These are phyloP conservation scores for Cladobotryum protrusum DNA, from an alignment of 2,329 filamentous ascomycete genomes.

Conservation along the genomic window DNA sequence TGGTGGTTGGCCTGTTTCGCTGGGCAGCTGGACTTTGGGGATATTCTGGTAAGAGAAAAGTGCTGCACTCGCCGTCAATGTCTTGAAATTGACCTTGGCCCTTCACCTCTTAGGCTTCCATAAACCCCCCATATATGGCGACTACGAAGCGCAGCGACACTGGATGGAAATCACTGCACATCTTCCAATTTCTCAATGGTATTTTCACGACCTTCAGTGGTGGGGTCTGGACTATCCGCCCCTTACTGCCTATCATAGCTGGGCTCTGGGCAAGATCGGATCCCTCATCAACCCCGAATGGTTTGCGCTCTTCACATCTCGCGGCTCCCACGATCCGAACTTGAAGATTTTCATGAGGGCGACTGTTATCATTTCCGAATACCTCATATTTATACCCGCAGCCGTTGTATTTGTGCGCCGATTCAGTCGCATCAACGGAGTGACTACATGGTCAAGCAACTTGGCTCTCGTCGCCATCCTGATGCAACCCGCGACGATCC, in stretches of 20 bases:
- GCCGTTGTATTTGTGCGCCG: slow-evolving; percentile 78
- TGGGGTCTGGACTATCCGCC: slow-evolving; percentile 98
- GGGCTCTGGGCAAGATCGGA: slow-evolving; percentile 85
- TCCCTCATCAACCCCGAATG: slow-evolving; percentile 70
- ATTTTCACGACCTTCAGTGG: slow-evolving; percentile 93
- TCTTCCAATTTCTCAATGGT: slow-evolving; percentile 90
- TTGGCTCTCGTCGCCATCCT: slow-evolving; percentile 84
- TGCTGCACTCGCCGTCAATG: background rate
- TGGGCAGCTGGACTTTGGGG: slow-evolving; percentile 93
- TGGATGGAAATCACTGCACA: slow-evolving; percentile 98
- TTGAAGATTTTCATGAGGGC: slow-evolving; percentile 96
- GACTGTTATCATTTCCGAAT: slow-evolving; percentile 86
- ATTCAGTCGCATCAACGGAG: slow-evolving; percentile 67
- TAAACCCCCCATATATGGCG: slow-evolving; percentile 84
- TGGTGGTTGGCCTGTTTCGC: slow-evolving; percentile 84
- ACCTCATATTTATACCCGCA: slow-evolving; percentile 81
- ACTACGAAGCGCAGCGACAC: slow-evolving; percentile 96
- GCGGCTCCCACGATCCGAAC: slow-evolving; percentile 68
- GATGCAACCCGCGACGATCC: slow-evolving; percentile 83
- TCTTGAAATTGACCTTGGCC: background rate
- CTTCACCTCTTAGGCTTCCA: slow-evolving; percentile 53
- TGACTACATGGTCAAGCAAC: slow-evolving; percentile 74
- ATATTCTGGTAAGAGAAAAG: slow-evolving; percentile 66
- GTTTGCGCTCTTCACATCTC: slow-evolving; percentile 81
- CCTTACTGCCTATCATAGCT: slow-evolving; percentile 96